Percentiles rank a stretch among this genome's conserved stretches.
Evolutionary conservation across 164 flowering plant genomes (phyloP).

Genomic region (Piper betle): DNA sequence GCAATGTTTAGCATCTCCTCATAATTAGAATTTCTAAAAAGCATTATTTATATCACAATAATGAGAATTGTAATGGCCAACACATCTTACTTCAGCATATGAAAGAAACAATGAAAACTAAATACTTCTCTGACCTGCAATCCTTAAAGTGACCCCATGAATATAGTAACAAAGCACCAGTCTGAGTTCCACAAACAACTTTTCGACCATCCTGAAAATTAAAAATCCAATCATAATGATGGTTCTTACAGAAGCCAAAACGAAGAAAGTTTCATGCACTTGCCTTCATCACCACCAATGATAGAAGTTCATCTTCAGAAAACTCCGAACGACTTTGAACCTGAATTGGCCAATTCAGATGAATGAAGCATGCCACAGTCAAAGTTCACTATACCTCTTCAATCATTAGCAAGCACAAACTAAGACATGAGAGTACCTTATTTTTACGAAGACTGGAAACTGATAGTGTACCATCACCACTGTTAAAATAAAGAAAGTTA

Average conservation of each 20-base stretch:
- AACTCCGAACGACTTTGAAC: constrained; percentile 74
- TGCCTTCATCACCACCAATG: constrained; percentile 95
- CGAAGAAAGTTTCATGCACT: neutral
- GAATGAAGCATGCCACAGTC: neutral
- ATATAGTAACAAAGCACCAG: constrained; percentile 63
- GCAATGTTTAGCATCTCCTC: neutral
- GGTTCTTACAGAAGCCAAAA: neutral
- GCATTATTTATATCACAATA: too few relatives aligned
- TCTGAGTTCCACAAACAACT: constrained; percentile 83
- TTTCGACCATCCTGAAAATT: constrained; percentile 69
- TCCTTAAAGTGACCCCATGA: constrained; percentile 95
- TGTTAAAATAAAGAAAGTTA: constrained; percentile 13
- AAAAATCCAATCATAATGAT: neutral
- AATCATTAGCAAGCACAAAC: neutral
- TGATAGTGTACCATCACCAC: constrained; percentile 96
- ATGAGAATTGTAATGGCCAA: too few relatives aligned
- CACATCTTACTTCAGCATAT: neutral
- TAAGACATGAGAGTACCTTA: constrained; percentile 29
- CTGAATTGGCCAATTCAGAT: constrained; percentile 22
- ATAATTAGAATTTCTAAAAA: too few relatives aligned
- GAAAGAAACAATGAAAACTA: too few relatives aligned
- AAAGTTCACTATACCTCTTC: neutral
- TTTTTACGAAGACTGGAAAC: constrained; percentile 78
- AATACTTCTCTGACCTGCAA: constrained; percentile 53
- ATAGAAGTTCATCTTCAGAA: constrained; percentile 82